Percentiles rank a stretch among this genome's conserved stretches.
phyloP scores from a whole-genome alignment of 1,284 basidiomycete species.

The Mycena sp. region DNA sequence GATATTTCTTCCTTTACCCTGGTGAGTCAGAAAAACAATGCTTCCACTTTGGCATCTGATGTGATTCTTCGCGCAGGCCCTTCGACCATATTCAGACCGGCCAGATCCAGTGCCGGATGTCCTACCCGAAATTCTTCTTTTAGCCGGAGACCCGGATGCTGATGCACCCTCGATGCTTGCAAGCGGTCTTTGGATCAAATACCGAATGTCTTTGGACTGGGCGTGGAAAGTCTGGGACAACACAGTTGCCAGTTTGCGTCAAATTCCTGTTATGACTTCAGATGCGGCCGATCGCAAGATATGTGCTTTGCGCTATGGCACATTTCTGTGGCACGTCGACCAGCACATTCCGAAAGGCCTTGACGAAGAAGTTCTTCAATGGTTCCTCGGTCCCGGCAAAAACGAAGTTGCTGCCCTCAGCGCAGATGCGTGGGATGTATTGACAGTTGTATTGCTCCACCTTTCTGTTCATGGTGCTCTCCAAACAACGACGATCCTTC shows the following conservation, averaged over 20 bases:
- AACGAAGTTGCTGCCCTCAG: constrained; percentile 66
- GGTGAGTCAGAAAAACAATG: constrained; percentile 49
- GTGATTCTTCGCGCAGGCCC: constrained; percentile 47
- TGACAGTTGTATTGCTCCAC: constrained; percentile 68
- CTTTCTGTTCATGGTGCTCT: constrained; percentile 75
- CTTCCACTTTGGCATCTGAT: background rate
- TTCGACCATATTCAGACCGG: constrained; percentile 55
- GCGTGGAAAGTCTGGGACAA: constrained; percentile 85
- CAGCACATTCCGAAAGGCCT: constrained; percentile 77
- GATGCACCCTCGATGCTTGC: constrained; percentile 76
- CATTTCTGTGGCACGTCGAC: constrained; percentile 76
- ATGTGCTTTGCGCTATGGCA: constrained; percentile 70
- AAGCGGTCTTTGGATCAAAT: constrained; percentile 81
- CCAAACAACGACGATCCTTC: constrained; percentile 73
- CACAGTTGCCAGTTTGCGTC: constrained; percentile 72
- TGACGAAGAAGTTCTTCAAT: constrained; percentile 70
- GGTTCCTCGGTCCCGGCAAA: constrained; percentile 74
- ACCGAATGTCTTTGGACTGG: constrained; percentile 75
- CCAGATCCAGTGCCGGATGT: constrained; percentile 62
- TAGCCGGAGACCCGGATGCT: constrained; percentile 63
- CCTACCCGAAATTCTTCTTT: constrained; percentile 72
- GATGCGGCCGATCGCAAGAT: constrained; percentile 56
- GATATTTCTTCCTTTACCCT: constrained; percentile 69
- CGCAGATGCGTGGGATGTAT: constrained; percentile 71
- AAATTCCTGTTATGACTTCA: constrained; percentile 64